Evolutionary conservation across 2,329 filamentous ascomycete genomes (phyloP).

Genomic region (Pestalotiopsis sp.): DNA sequence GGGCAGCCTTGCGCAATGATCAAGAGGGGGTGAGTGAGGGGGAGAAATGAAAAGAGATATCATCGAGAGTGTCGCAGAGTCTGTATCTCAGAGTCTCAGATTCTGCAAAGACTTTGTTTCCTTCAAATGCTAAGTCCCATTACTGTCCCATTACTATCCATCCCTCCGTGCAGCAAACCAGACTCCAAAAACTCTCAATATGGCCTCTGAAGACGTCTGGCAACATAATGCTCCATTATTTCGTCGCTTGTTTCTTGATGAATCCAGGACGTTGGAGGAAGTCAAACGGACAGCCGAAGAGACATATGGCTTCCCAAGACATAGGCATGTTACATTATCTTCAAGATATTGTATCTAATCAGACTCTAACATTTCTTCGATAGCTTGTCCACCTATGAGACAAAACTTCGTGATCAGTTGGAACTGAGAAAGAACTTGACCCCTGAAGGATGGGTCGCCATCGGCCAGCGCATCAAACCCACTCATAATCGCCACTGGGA

Average conservation of each 20-base stretch:
- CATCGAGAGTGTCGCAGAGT: too few species aligned
- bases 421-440: background rate
- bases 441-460: background rate
- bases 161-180: too few species aligned
- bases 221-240: background rate
- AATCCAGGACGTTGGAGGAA: background rate
- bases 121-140: too few species aligned
- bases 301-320: background rate
- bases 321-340: background rate
- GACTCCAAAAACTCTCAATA: background rate
- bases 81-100: too few species aligned
- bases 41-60: background rate
- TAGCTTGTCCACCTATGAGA: background rate
- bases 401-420: background rate
- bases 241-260: background rate
- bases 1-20: background rate
- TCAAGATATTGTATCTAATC: too few species aligned
- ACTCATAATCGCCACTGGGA: background rate
- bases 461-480: background rate
- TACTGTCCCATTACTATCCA: too few species aligned
- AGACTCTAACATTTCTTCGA: too few species aligned
- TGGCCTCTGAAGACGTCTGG: background rate
- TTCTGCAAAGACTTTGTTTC: too few species aligned
- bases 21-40: background rate
- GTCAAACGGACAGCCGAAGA: background rate